Evolutionary conservation across 139 green algal species (phyloP), one percentile per base, ranked within the genome.

Genomic region (Edaphochlamys debaryana): DNA sequence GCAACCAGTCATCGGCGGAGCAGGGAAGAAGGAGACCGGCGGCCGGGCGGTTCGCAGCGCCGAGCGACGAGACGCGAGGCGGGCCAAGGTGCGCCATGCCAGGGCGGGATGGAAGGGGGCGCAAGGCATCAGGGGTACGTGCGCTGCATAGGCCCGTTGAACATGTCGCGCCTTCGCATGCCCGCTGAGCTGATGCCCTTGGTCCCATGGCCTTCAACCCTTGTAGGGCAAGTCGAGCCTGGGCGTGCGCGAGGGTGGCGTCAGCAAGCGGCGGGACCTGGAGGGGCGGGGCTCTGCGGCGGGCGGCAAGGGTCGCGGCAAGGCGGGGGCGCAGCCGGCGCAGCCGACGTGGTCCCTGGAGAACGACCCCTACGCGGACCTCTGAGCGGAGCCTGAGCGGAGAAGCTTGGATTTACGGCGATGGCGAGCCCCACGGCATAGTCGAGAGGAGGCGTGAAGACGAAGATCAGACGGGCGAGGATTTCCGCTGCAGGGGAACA

Each of bases 301-400:
- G 56, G 56, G 50, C 20, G 29, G 60, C 34, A 68, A 37, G 32
- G 27, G 37, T 6, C 1, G 27, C 3, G 37, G 56, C 36, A 69
- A 69, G 58, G 17, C 19, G 62, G 62, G 30, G 30, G 62, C 11
- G 11, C 15, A 19, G 22, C 38, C n/a, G 25, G 17, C 6, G 38
- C 32, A 8, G 75, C 40, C 40, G 75, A 29, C 71, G 29, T 81
- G 75, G 75, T 62, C 54, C n/a, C 58, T 81, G 4, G 75, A 52
- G 41, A 60, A 15, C 11, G 75, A 81, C 41, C 75, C 75, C 3
- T 81, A 81, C 23, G 75, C 56, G 9, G 75, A 81, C 75, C 30
- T 81, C 60, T 81, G n/a, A n/a, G n/a, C n/a, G n/a, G n/a, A n/a
- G n/a, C n/a, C n/a, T n/a, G n/a, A n/a, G n/a, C n/a, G n/a, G n/a